Evolutionary conservation across 345 rosid species (phyloP), one percentile per base, ranked within the genome.

Genomic region (Linum tenue): DNA sequence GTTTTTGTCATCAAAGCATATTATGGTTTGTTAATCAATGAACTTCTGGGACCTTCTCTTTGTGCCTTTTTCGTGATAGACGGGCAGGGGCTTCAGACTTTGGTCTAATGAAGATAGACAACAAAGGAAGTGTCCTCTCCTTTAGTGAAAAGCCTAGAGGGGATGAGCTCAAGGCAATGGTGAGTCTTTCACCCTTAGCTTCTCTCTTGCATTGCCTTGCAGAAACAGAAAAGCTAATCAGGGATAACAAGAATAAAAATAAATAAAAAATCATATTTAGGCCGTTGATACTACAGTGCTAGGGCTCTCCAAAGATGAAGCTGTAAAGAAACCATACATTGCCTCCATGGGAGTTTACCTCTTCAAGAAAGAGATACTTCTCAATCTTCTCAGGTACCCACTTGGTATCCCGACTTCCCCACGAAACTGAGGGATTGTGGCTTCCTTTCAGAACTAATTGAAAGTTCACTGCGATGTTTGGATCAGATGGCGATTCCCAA

Each of bases 81-180:
- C 80, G 90, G 97, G 65, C 97, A n/a, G n/a, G 97, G 71, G 98
- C 98, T 76, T 88, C 98, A 65, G 94, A 88, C 72, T 92, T 92
- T 64, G 98, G 98, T 71, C 85, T 92, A 37, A 88, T 92, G 98
- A 92, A 88, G 89, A 90, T 92, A 59, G 88, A 92, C 84, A 82
- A 81, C 40, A 88, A 82, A 64, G 98, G 96, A 76, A 85, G 86
- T 71, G 73, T 92, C 65, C 73, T 86, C 59, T 86, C 86, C 5
- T 92, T 92, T 81, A 86, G 92, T 65, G 97, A 92, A 82, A 92
- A 92, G 79, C 97, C 98, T 31, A 92, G 55, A 82, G 98, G 96
- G 73, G 59, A 17, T 16, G 85, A 85, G 4, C 85, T 92, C 63
- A 90, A 90, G 77, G 89, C 85, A 69, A 92, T 88, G 97, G 98